These are phyloP conservation scores for Potentilla sterilis DNA, from an alignment of 306 rosid species.

Conservation along the genomic window DNA sequence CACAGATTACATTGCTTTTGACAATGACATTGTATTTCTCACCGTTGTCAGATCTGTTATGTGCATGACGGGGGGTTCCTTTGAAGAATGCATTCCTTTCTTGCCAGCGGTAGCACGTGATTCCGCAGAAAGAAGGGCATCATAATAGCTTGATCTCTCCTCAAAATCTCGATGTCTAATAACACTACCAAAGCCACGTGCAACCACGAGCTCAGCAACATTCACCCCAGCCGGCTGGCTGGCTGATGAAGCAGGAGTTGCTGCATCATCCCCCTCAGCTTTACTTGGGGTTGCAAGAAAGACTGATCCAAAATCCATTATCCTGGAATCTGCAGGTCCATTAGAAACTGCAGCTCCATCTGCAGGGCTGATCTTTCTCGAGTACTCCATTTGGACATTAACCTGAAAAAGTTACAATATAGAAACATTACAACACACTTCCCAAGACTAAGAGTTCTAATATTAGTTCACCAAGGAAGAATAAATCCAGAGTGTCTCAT, in stretches of 20 bases:
- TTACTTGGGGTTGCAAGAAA: slow-evolving; percentile 55
- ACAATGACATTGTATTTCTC: slow-evolving; percentile 29
- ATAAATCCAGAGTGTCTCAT: slow-evolving; percentile 29
- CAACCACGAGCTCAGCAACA: slow-evolving; percentile 67
- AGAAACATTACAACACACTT: not conserved
- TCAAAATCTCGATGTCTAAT: slow-evolving; percentile 97
- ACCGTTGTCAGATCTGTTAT: slow-evolving; percentile 82
- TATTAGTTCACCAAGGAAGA: slow-evolving; percentile 13
- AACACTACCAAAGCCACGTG: slow-evolving; percentile 91
- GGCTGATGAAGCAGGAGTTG: slow-evolving; percentile 43
- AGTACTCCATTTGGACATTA: slow-evolving; percentile 93
- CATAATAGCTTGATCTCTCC: slow-evolving; percentile 89
- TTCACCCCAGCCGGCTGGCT: slow-evolving; percentile 63
- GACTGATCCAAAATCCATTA: slow-evolving; percentile 97
- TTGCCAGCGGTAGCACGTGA: slow-evolving; percentile 72
- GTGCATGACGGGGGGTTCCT: slow-evolving; percentile 96
- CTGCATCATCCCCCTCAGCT: slow-evolving; percentile 65
- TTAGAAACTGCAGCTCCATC: slow-evolving; percentile 58
- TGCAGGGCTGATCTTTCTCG: slow-evolving; percentile 61
- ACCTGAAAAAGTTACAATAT: slow-evolving; percentile 45
- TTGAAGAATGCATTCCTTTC: slow-evolving; percentile 90
- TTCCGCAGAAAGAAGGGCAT: slow-evolving; percentile 96
- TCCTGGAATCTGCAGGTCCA: slow-evolving; percentile 68
- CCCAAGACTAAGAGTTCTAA: slow-evolving; percentile 4
- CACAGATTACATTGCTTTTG: slow-evolving; percentile 9